A percentile compares a stretch with the other conserved stretches of the same genome.
Evolutionary conservation across 176 grass and related monocot genomes (phyloP).

Genomic region (Thinopyrum elongatum): DNA sequence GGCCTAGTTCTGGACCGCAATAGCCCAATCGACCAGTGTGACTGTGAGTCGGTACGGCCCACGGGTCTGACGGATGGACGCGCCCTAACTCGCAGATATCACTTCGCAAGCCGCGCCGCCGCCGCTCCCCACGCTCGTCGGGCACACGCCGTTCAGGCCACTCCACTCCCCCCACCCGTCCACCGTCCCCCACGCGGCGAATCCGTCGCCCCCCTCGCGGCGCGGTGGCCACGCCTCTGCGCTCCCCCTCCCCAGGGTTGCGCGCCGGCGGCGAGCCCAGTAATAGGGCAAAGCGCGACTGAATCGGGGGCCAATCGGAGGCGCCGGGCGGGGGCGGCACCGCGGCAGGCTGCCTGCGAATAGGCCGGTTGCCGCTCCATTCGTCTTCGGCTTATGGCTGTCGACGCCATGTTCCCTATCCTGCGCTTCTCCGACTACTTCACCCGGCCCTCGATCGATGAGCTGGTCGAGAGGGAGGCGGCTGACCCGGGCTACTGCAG

Average conservation of each 20-base stretch:
- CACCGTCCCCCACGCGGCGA: not conserved
- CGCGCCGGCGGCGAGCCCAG: not conserved
- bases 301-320: not conserved
- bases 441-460: constrained; percentile 63
- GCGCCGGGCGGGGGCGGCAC: not conserved
- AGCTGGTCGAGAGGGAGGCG: constrained; percentile 57
- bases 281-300: not conserved
- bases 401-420: constrained; percentile 37
- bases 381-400: constrained; percentile 5
- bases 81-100: not conserved
- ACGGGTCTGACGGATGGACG: not conserved
- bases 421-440: constrained; percentile 68
- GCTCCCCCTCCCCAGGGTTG: not conserved
- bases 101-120: not conserved
- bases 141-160: not conserved
- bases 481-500: constrained; percentile 68
- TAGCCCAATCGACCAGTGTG: not conserved
- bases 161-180: not conserved
- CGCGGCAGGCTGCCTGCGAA: not conserved
- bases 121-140: not conserved
- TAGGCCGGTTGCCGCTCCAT: not conserved
- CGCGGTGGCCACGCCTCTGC: not conserved
- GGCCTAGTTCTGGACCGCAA: not conserved
- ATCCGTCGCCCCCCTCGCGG: not conserved
- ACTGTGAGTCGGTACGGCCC: not conserved